A percentile compares a stretch with the other conserved stretches of the same genome.
phyloP scores from a whole-genome alignment of 169 alveolate genomes.

The Cryptosporidium meleagridis region DNA sequence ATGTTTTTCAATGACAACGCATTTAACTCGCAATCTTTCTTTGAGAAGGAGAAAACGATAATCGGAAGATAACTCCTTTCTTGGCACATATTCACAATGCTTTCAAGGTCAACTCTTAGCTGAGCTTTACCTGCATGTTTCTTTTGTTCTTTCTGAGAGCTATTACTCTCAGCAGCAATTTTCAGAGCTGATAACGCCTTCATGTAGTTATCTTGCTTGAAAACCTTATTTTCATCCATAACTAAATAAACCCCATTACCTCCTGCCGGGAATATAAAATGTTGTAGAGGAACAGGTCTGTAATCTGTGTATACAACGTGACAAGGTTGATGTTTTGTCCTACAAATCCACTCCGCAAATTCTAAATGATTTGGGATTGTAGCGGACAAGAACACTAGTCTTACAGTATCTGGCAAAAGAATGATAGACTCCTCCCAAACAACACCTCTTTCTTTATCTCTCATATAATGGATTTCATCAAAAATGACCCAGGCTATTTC shows the following conservation, averaged over 20 bases:
- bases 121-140: constrained; percentile 38
- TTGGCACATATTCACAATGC: constrained; percentile 93
- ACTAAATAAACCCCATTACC: constrained; percentile 94
- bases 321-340: constrained; percentile 96
- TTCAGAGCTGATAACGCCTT: constrained; percentile 75
- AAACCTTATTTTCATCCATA: constrained; percentile 94
- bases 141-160: constrained; percentile 72
- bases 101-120: constrained; percentile 88
- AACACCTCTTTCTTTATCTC: constrained; percentile 99
- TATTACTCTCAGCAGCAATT: constrained; percentile 28
- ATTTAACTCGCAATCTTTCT: constrained; percentile 96
- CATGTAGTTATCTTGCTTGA: constrained; percentile 82
- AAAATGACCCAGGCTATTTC: constrained; percentile 89
- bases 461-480: constrained; percentile 99
- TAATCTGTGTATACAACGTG: constrained; percentile 97
- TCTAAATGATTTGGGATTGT: constrained; percentile 99
- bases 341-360: constrained; percentile 99
- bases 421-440: constrained; percentile 99
- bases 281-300: constrained; percentile 98
- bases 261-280: constrained; percentile 94
- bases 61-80: constrained; percentile 93
- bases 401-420: constrained; percentile 92
- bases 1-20: constrained; percentile 90
- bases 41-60: constrained; percentile 96
- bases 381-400: constrained; percentile 97